A percentile compares a stretch with the other conserved stretches of the same genome.
Evolutionary conservation across 495 filamentous ascomycete species (phyloP).

Genomic region (Cairneyella variabilis): DNA sequence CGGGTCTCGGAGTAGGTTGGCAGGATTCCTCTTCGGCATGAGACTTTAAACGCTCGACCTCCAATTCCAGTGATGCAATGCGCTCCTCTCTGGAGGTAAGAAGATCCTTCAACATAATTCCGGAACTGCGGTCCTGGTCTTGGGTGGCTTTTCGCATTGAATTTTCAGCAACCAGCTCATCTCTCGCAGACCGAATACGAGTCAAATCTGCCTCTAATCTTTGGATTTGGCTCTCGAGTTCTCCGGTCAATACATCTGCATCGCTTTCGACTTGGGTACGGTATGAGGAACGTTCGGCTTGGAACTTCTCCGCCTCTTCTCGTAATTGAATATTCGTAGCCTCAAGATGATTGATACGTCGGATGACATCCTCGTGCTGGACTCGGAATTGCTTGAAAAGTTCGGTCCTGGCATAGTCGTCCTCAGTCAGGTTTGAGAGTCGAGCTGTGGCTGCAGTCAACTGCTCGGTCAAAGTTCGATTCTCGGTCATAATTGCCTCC

Average conservation of each 20-base stretch:
- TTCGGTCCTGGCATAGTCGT: constrained; percentile 89
- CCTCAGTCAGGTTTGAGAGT: constrained; percentile 70
- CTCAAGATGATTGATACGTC: constrained; percentile 86
- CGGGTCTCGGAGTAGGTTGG: constrained; percentile 40
- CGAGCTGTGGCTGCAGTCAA: constrained; percentile 60
- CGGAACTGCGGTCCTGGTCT: constrained; percentile 66
- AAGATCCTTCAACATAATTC: constrained; percentile 72
- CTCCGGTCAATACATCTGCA: constrained; percentile 59
- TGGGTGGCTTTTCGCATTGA: constrained; percentile 74
- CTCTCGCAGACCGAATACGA: constrained; percentile 74
- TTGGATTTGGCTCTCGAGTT: constrained; percentile 76
- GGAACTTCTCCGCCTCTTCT: constrained; percentile 78
- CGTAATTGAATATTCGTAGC: constrained; percentile 80
- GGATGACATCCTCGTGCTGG: constrained; percentile 88
- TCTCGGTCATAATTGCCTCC: constrained; percentile 71
- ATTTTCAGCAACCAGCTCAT: constrained; percentile 78
- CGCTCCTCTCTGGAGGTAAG: constrained; percentile 68
- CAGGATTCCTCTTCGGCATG: constrained; percentile 37
- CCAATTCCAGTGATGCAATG: constrained; percentile 75
- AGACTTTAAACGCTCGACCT: constrained; percentile 66
- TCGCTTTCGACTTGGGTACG: constrained; percentile 77
- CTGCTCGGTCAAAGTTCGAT: constrained; percentile 72
- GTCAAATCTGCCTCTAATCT: constrained; percentile 80
- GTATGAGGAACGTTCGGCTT: constrained; percentile 79
- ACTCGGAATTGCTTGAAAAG: constrained; percentile 87